A percentile compares a stretch with the other conserved stretches of the same genome.
phyloP scores from a whole-genome alignment of 345 rosid genomes.

The Melastoma malabathricum region DNA sequence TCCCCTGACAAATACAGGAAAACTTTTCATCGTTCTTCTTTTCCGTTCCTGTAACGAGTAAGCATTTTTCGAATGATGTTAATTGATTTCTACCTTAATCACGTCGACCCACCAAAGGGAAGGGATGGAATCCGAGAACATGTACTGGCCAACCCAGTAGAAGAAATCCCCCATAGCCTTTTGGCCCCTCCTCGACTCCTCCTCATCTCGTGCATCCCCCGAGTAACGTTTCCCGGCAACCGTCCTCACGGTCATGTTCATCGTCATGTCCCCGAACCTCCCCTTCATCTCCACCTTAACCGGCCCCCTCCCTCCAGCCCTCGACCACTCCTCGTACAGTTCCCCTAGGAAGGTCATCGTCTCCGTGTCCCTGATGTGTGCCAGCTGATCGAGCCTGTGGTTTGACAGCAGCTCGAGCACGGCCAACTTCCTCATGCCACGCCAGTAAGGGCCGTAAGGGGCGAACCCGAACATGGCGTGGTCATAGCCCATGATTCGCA shows the following conservation, averaged over 20 bases:
- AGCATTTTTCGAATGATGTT: too few species aligned
- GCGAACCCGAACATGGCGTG: slow-evolving; percentile 15
- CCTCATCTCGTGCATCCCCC: slow-evolving; percentile 1
- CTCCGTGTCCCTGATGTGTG: slow-evolving; percentile 17
- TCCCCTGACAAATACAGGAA: slow-evolving; percentile 7
- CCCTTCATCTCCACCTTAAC: slow-evolving; percentile 15
- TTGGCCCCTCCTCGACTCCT: slow-evolving; percentile 9
- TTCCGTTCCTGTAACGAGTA: too few species aligned
- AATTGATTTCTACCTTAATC: slow-evolving; percentile 2
- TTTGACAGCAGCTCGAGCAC: slow-evolving; percentile 17
- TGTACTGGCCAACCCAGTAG: slow-evolving; percentile 5
- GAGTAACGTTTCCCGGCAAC: slow-evolving; percentile 17
- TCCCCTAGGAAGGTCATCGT: slow-evolving; percentile 9
- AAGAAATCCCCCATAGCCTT: slow-evolving; percentile 15
- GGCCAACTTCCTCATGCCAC: slow-evolving; percentile 19
- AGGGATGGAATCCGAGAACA: slow-evolving; percentile 20
- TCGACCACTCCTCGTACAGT: slow-evolving; percentile 9
- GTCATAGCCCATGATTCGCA: slow-evolving; percentile 20
- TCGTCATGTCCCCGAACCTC: slow-evolving; percentile 10
- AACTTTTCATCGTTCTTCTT: too few species aligned
- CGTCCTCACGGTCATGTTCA: slow-evolving; percentile 18
- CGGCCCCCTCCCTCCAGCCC: slow-evolving; percentile 6
- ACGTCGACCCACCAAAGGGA: slow-evolving; percentile 22
- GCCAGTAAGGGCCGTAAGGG: slow-evolving; percentile 25
- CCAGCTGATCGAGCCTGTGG: slow-evolving; percentile 17